Conservation (phyloP, 257 asterid species). For the Solanum habrochaites region DNA sequence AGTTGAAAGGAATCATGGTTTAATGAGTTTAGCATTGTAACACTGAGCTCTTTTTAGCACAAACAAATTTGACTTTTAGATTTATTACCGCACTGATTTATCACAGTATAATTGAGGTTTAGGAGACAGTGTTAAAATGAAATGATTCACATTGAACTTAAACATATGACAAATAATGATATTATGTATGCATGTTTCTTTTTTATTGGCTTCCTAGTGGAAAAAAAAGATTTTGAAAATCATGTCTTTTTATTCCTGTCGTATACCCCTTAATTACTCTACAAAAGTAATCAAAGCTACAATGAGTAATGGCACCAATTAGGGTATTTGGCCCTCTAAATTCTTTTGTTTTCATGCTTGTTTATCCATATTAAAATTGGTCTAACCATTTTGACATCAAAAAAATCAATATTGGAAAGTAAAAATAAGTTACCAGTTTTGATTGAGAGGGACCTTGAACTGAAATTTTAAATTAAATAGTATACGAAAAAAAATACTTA, state of each 20-base stretch:
- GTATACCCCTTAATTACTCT: not conserved
- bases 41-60: not conserved
- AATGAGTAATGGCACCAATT: not conserved
- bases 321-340: not conserved
- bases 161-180: not conserved
- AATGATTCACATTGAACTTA: not conserved
- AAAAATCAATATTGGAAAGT: no score
- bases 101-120: not conserved
- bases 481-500: no score
- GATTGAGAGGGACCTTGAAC: no score
- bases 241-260: not conserved
- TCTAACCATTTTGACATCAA: no score
- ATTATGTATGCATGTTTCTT: not conserved
- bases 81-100: not conserved
- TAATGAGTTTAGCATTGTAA: no score
- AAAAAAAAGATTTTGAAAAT: not conserved
- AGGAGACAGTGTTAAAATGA: not conserved
- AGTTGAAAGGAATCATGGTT: no score
- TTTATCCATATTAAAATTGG: no score
- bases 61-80: not conserved
- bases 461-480: no score
- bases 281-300: not conserved
- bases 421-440: no score
- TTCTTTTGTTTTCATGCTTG: not conserved
- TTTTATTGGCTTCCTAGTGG: not conserved